Evolutionary conservation across 1,284 basidiomycete genomes (phyloP).

Genomic region (Neonothopanus nambi): DNA sequence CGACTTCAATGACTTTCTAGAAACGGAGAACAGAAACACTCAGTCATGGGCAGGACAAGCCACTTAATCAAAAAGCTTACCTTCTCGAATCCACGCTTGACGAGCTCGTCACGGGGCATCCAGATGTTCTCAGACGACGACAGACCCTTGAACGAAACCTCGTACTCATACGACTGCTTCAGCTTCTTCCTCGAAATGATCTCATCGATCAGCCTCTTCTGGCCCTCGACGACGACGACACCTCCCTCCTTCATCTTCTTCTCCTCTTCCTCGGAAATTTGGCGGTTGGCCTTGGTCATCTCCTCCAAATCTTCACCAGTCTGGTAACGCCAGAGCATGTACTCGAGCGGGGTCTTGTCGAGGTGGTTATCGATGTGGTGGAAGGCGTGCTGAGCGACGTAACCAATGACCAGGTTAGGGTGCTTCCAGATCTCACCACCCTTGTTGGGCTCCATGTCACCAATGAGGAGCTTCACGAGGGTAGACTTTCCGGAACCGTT

Average conservation of each 20-base stretch:
- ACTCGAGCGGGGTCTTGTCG: conserved; percentile 97
- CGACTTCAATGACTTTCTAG: conserved; percentile 93
- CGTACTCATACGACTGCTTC: conserved; percentile 99
- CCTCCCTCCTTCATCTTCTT: conserved; percentile 98
- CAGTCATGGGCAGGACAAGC: conserved; percentile 17
- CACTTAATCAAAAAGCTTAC: conserved; percentile 33
- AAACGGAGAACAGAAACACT: conserved; percentile 6
- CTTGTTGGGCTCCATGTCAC: conserved; percentile 95
- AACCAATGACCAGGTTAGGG: conserved; percentile 98
- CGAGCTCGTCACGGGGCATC: conserved; percentile 93
- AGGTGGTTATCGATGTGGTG: conserved; percentile 98
- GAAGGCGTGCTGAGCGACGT: conserved; percentile 98
- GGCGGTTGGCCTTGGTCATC: conserved; percentile 87
- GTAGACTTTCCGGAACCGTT: conserved; percentile 99
- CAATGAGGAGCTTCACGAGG: conserved; percentile 97
- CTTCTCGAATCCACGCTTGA: conserved; percentile 98
- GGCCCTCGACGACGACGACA: conserved; percentile 85
- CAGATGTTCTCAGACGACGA: conserved; percentile 96
- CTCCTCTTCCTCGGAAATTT: conserved; percentile 86
- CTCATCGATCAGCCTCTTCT: conserved; percentile 95
- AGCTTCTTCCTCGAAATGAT: conserved; percentile 92
- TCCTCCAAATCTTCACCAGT: conserved; percentile 98
- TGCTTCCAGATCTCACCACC: conserved; percentile 99
- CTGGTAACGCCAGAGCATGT: conserved; percentile 99
- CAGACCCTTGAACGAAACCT: conserved; percentile 91